These are phyloP conservation scores for Sporisorium iseilematis-ciliati DNA, from an alignment of 1,284 basidiomycete genomes.

Conservation along the genomic window DNA sequence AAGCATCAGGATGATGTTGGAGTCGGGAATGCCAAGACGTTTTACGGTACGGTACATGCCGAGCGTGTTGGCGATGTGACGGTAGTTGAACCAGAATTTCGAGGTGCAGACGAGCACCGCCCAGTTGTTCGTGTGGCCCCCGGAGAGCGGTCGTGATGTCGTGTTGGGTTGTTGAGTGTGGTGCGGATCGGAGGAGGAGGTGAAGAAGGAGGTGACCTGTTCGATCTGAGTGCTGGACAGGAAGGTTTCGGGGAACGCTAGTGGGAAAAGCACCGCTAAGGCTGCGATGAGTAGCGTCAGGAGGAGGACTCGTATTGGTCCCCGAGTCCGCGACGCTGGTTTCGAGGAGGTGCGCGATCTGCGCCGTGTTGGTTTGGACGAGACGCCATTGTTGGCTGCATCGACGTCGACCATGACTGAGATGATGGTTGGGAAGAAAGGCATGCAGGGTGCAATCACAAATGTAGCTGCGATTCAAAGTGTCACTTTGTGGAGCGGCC, in stretches of 20 bases:
- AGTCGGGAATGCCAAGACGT: conserved; percentile 95
- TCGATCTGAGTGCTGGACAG: conserved; percentile 24
- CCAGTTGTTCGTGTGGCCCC: conserved; percentile 86
- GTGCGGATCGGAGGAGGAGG: neutral
- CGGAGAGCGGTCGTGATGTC: conserved; percentile 4
- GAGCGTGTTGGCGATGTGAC: conserved; percentile 98
- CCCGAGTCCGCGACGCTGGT: neutral
- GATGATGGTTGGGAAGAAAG: neutral
- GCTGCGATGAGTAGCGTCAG: conserved; percentile 9
- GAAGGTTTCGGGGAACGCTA: conserved; percentile 37
- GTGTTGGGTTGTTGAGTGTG: neutral
- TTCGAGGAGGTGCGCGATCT: neutral
- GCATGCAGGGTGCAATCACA: conserved; percentile 1
- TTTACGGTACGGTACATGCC: conserved; percentile 99
- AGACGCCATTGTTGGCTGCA: neutral
- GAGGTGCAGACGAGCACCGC: conserved; percentile 95
- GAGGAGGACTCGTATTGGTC: conserved; percentile 10
- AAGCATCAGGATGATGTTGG: conserved; percentile 98
- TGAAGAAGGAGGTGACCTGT: conserved; percentile 49
- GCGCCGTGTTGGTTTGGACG: neutral
- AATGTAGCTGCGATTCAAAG: too few species aligned
- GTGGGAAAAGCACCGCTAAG: conserved; percentile 12
- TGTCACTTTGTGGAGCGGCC: neutral
- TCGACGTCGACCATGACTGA: neutral
- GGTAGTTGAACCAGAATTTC: conserved; percentile 98